Percentiles rank a stretch among this genome's conserved stretches.
Evolutionary conservation across 2,329 filamentous ascomycete genomes (phyloP).

Genomic region (Rhynchosporium graminicola): DNA sequence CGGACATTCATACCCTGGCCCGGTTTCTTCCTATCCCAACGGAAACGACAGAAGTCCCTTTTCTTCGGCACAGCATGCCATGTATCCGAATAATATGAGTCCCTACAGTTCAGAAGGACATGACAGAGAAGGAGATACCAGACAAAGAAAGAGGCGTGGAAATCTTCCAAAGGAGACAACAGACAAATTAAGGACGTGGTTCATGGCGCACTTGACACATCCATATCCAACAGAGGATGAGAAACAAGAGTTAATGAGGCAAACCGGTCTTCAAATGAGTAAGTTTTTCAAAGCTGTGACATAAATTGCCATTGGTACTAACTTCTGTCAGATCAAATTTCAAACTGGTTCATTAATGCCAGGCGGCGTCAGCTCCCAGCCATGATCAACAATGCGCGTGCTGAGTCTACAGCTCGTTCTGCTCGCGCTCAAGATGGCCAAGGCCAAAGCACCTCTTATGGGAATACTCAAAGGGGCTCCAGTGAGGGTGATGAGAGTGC

Average conservation of each 20-base stretch:
- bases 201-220: conserved; percentile 72
- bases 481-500: conserved; percentile 54
- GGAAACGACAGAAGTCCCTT: conserved; percentile 35
- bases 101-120: conserved; percentile 22
- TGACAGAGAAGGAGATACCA: conserved; percentile 27
- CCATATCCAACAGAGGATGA: conserved; percentile 88
- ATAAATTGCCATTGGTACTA: not conserved
- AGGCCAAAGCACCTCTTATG: conserved; percentile 43
- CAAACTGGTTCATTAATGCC: conserved; percentile 82
- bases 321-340: conserved; percentile 60
- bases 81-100: conserved; percentile 17
- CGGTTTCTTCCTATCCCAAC: conserved; percentile 18
- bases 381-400: conserved; percentile 54
- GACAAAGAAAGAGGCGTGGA: conserved; percentile 63
- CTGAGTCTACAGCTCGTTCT: conserved; percentile 37
- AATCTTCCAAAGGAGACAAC: conserved; percentile 92
- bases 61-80: conserved; percentile 20
- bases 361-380: conserved; percentile 64
- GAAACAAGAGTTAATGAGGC: conserved; percentile 76
- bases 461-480: conserved; percentile 33
- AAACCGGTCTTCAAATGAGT: conserved; percentile 79
- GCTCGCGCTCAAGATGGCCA: conserved; percentile 32
- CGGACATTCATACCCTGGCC: conserved; percentile 29
- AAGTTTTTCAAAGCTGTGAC: conserved; percentile 44
- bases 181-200: conserved; percentile 79